These are phyloP conservation scores for Paracoccidioides brasiliensis DNA, from an alignment of 2,329 filamentous ascomycete species.

Conservation along the genomic window DNA sequence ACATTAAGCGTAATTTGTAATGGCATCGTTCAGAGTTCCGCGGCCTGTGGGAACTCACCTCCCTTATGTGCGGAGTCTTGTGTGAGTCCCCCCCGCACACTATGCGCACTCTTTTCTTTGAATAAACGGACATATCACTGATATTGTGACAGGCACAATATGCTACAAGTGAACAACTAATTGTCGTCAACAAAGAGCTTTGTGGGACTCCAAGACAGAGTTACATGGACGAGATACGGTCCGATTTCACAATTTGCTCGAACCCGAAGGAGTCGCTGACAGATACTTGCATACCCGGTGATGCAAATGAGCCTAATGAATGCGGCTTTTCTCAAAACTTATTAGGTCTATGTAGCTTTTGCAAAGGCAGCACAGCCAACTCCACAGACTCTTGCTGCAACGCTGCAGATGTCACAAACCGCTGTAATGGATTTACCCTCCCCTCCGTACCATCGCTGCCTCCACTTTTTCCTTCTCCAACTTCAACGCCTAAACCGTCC, in stretches of 20 bases:
- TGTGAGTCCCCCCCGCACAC: conserved; percentile 42
- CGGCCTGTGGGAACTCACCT: conserved; percentile 45
- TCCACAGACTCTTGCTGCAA: conserved; percentile 93
- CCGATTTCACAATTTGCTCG: conserved; percentile 84
- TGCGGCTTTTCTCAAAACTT: conserved; percentile 69
- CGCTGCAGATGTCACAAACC: conserved; percentile 58
- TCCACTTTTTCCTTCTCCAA: conserved; percentile 49
- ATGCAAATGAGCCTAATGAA: conserved; percentile 68
- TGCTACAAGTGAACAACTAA: conserved; percentile 76
- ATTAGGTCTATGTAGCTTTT: conserved; percentile 74
- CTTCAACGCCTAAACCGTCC: conserved; percentile 48
- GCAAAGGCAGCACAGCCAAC: conserved; percentile 68
- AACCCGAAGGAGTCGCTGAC: conserved; percentile 69
- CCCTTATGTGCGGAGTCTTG: conserved; percentile 86
- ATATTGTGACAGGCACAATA: conserved; percentile 51
- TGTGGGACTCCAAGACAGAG: conserved; percentile 55
- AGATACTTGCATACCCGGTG: conserved; percentile 59
- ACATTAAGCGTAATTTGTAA: conserved; percentile 89
- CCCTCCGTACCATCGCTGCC: conserved; percentile 52
- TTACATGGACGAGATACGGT: conserved; percentile 64
- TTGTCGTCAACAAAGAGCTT: conserved; percentile 59
- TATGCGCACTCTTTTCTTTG: not conserved
- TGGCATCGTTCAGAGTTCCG: conserved; percentile 82
- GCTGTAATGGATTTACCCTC: conserved; percentile 64
- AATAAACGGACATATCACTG: conserved; percentile 5